Base-by-base conservation (phyloP, 805 yeast species). In the Candida ortonii region DNA sequence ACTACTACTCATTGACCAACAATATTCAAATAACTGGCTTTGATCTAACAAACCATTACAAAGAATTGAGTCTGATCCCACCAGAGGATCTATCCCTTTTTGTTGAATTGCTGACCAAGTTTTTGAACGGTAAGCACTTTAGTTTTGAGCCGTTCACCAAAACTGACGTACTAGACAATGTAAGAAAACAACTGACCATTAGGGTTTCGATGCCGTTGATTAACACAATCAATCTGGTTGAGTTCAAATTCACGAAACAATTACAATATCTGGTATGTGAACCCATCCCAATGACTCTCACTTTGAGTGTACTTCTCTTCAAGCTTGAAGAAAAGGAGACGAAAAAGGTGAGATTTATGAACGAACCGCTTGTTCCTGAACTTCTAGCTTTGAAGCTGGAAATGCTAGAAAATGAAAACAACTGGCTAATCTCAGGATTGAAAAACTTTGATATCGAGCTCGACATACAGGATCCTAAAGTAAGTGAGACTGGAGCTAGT, bases 351-450 rank as follows among this genome's bases (percentile, higher is more conserved):
- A 36, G 58, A 11, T 61, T 60, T 31, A 29, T 37, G 14, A 38
- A 42, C 25, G 55, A 49, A 13, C 38, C 52, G 6, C 37, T 30
- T 11, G n/a, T 38, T 15, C 44, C 52, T 10, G 36, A 26, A n/a
- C 30, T 25, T 7, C 29, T 52, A 17, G 28, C 38, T 9, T 40
- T 61, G 16, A 49, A 46, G 11, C 25, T 63, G 7, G 56, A 44
- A 14, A 38, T 59, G n/a, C 20, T 38, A 17, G 56, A 55, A 11
- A 38, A 36, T 42, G 96, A 87, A 10, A 54, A 42, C 16, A 72
- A 69, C 33, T 90, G 97, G 97, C 53, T 87, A 3, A 62, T 88
- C 4, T 77, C 86, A 5, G 97, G 97, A 0, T 67, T 73, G 41
- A 77, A 76, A 39, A 53, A 64, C 8, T 73, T 87, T 41, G 53